These are phyloP conservation scores for Beauveria bassiana DNA, from an alignment of 2,329 filamentous ascomycete species.

Conservation along the genomic window DNA sequence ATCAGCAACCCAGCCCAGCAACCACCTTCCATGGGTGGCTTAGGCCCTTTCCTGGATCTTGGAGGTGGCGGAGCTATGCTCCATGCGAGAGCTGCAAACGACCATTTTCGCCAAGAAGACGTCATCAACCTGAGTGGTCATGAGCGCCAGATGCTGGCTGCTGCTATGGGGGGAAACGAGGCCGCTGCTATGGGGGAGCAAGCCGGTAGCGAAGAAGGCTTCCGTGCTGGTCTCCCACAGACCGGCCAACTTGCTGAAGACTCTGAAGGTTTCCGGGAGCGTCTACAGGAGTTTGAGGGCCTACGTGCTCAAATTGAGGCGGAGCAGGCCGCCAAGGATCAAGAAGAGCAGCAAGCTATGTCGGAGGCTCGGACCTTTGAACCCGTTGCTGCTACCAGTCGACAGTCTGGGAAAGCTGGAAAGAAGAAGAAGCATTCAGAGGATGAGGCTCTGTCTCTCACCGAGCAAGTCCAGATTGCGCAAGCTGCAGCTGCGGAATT, in stretches of 20 bases:
- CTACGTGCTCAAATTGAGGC: conserved; percentile 66
- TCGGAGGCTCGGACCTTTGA: conserved; percentile 13
- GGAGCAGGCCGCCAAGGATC: conserved; percentile 31
- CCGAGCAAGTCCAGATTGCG: conserved; percentile 78
- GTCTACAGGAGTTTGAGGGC: conserved; percentile 77
- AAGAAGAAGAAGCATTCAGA: conserved; percentile 26
- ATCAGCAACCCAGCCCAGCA: conserved; percentile 71
- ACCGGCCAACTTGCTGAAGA: conserved; percentile 46
- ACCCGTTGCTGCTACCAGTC: not conserved
- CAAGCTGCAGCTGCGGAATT: conserved; percentile 38
- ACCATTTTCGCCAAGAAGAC: conserved; percentile 64
- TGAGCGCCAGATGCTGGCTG: conserved; percentile 44
- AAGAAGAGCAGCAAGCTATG: conserved; percentile 19
- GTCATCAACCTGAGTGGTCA: conserved; percentile 53
- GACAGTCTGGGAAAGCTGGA: conserved; percentile 9
- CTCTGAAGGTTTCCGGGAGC: conserved; percentile 55
- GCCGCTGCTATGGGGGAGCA: conserved; percentile 29
- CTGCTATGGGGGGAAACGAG: conserved; percentile 29
- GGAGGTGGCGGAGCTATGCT: conserved; percentile 35
- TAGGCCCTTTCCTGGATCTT: conserved; percentile 64
- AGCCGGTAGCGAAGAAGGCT: conserved; percentile 28
- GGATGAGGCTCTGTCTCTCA: conserved; percentile 53
- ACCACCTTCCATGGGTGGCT: conserved; percentile 47
- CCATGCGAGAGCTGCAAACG: conserved; percentile 27
- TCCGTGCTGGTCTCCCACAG: conserved; percentile 41